phyloP scores from a whole-genome alignment of 2,329 filamentous ascomycete species.

The Aspergillus nomiae region DNA sequence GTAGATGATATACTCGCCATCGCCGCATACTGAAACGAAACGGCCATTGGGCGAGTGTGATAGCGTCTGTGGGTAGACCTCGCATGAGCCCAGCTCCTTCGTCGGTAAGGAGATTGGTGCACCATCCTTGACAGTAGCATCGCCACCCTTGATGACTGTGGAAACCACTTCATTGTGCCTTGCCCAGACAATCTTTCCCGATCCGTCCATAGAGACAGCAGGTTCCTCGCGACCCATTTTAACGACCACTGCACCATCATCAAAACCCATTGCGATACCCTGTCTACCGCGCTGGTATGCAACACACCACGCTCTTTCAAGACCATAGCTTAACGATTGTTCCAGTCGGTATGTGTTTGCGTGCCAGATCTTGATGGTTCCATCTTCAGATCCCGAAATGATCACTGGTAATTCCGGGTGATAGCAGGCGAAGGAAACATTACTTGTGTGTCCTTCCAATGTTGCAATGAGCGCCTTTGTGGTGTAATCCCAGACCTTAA shows the following conservation, averaged over 20 bases:
- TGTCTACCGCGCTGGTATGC: slow-evolving; percentile 94
- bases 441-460: slow-evolving; percentile 94
- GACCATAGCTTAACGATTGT: slow-evolving; percentile 91
- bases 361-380: slow-evolving; percentile 97
- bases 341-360: slow-evolving; percentile 96
- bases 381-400: slow-evolving; percentile 96
- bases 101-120: slow-evolving; percentile 81
- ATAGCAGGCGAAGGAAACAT: slow-evolving; percentile 97
- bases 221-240: slow-evolving; percentile 98
- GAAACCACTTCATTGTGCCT: slow-evolving; percentile 94
- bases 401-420: slow-evolving; percentile 96
- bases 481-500: slow-evolving; percentile 99
- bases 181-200: slow-evolving; percentile 95
- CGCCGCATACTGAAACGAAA: slow-evolving; percentile 86
- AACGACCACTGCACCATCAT: slow-evolving; percentile 95
- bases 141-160: slow-evolving; percentile 89
- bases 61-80: slow-evolving; percentile 93
- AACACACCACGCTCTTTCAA: slow-evolving; percentile 97
- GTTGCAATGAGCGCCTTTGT: slow-evolving; percentile 97
- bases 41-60: slow-evolving; percentile 94
- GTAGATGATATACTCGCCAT: slow-evolving; percentile 99
- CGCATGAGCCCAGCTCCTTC: slow-evolving; percentile 94
- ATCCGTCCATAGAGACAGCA: slow-evolving; percentile 94
- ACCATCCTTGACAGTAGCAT: slow-evolving; percentile 82
- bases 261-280: slow-evolving; percentile 92